Base-by-base conservation (phyloP, 345 rosid genomes). In the Salix viminalis region DNA sequence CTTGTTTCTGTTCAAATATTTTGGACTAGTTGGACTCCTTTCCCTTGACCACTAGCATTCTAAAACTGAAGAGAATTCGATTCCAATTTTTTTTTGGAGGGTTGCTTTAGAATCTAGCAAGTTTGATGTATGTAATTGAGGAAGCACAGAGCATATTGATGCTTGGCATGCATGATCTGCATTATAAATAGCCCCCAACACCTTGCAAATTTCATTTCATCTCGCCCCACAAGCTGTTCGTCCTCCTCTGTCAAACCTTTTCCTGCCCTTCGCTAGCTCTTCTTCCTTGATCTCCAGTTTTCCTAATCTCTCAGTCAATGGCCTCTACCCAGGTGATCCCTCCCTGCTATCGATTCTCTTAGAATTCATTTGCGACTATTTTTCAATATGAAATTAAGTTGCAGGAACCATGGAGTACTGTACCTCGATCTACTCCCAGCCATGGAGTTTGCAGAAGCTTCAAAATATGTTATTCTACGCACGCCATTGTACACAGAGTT, bases 101-200 rank as follows among this genome's bases (percentile, higher is more conserved):
- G 5, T 46, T 46, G 18, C 77, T 74, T 74, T 65, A 32, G 62
- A 64, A 65, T 41, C 39, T 28, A 21, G 19, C 32, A 32, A 65
- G 77, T 65, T 65, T 46, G 30, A 19, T 11, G 69, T 7, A 39
- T 0, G 50, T 30, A 34, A 23, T 71, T 21, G 10, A n/a, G 42
- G 56, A 21, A 68, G 16, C 52, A 46, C 1, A 46, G 52, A 46
- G 18, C 72, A 69, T n/a, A 41, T 42, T 7, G 19, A 69, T 39
- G 19, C 4, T 10, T 23, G 16, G 73, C 60, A 70, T 46, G 52
- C 26, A 9, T 16, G 7, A 14, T 39, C 21, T 24, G 12, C 56
- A 36, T 62, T 74, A 74, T 74, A 74, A 64, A 74, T 65, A 74
- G 32, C 58, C 75, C 23, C 42, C 6, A 12, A 58, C 2, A 56